Evolutionary conservation across 1,284 basidiomycete species (phyloP).

Genomic region (Boletus albobrunnescens): DNA sequence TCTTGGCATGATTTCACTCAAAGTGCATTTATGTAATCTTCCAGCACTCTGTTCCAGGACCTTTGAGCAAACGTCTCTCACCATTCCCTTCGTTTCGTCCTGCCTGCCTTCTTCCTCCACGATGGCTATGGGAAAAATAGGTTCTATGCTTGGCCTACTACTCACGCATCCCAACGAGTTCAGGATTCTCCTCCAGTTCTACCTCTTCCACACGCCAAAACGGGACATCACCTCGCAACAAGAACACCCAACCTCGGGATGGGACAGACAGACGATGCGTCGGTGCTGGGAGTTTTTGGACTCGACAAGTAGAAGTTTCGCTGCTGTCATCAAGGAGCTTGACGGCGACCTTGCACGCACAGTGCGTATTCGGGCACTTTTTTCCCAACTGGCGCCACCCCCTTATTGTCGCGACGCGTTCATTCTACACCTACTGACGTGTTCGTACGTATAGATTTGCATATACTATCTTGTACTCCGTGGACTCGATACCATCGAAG

Average conservation of each 20-base stretch:
- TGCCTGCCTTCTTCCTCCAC: not conserved
- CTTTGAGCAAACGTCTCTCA: no score
- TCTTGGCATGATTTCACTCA: constrained; percentile 4
- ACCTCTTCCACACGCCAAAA: constrained; percentile 72
- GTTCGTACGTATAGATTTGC: constrained; percentile 62
- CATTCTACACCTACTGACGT: not conserved
- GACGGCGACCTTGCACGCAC: constrained; percentile 92
- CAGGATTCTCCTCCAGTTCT: constrained; percentile 73
- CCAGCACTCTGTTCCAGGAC: no score
- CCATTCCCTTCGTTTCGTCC: not conserved
- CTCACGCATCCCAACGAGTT: constrained; percentile 79
- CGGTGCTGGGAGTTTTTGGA: constrained; percentile 91
- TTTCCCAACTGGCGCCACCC: not conserved
- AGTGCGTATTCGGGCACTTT: constrained; percentile 49
- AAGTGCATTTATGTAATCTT: no score
- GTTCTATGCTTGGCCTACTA: constrained; percentile 52
- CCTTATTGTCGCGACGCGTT: not conserved
- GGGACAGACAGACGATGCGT: constrained; percentile 82
- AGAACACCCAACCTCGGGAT: constrained; percentile 74
- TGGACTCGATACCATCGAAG: constrained; percentile 94
- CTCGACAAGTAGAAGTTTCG: constrained; percentile 85
- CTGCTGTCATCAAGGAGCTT: constrained; percentile 94
- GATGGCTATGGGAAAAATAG: constrained; percentile 25
- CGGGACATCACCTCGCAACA: constrained; percentile 73
- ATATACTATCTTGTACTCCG: constrained; percentile 95